These are phyloP conservation scores for Coemansia javaensis DNA, from an alignment of 192 early-diverging fungal genomes.

Conservation along the genomic window DNA sequence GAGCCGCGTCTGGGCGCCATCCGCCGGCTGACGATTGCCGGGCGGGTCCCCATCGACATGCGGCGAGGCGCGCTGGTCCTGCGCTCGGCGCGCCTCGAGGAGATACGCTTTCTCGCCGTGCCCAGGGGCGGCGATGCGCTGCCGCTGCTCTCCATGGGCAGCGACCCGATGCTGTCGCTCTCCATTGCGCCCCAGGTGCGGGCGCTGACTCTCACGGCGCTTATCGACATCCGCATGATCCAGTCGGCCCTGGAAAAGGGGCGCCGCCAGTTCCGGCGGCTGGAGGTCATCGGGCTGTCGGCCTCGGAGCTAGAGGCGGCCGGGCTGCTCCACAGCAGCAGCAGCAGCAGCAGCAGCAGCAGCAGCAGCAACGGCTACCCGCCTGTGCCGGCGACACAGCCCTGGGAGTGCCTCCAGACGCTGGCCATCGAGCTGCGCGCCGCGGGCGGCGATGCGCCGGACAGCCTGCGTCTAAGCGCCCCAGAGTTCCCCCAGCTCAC, in stretches of 20 bases:
- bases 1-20: slow-evolving; percentile 32
- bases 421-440: slow-evolving; percentile 7
- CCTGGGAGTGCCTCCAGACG: not conserved
- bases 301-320: slow-evolving; percentile 14
- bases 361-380: too few species aligned
- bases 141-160: slow-evolving; percentile 12
- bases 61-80: slow-evolving; percentile 28
- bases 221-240: slow-evolving; percentile 34
- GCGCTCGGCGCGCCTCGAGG: slow-evolving; percentile 7
- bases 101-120: slow-evolving; percentile 24
- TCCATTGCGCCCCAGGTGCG: slow-evolving; percentile 4
- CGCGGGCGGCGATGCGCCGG: not conserved
- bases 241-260: slow-evolving; percentile 10
- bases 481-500: slow-evolving; percentile 25
- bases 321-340: too few species aligned
- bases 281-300: slow-evolving; percentile 23
- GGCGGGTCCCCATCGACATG: slow-evolving; percentile 46
- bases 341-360: too few species aligned
- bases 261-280: slow-evolving; percentile 4
- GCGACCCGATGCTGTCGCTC: slow-evolving; percentile 19
- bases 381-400: not conserved
- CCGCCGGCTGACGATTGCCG: slow-evolving; percentile 19
- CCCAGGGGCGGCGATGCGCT: slow-evolving; percentile 26
- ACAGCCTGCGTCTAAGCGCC: slow-evolving; percentile 10
- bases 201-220: slow-evolving; percentile 18